These are phyloP conservation scores for Acanthamoeba divionensis DNA, from an alignment of 208 protist genomes.

Conservation along the genomic window DNA sequence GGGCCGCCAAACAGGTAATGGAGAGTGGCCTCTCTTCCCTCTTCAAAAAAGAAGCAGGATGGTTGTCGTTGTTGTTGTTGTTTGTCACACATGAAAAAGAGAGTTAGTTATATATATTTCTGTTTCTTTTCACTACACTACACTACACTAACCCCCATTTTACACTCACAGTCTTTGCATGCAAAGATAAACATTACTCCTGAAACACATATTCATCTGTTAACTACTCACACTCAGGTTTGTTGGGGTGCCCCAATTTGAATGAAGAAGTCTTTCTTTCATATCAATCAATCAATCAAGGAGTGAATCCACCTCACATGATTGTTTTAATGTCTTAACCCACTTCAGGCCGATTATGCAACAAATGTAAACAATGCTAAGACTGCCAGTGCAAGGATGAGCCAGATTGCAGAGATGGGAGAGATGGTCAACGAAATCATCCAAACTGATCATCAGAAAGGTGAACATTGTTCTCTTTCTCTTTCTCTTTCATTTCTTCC, in stretches of 20 bases:
- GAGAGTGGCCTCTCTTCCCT: too few relatives aligned
- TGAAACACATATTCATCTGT: background rate
- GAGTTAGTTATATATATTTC: background rate
- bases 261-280: too few relatives aligned
- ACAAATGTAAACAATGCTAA: background rate
- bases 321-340: too few relatives aligned
- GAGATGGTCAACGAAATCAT: background rate
- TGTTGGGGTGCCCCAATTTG: too few relatives aligned
- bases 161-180: background rate
- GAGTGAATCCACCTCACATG: too few relatives aligned
- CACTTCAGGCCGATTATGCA: constrained; percentile 27
- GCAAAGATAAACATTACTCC: constrained; percentile 30
- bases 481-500: too few relatives aligned
- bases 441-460: background rate
- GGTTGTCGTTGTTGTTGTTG: background rate
- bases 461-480: too few relatives aligned
- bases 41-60: too few relatives aligned
- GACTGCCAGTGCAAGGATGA: constrained; percentile 20
- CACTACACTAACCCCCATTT: background rate
- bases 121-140: background rate
- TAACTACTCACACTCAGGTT: constrained; percentile 29
- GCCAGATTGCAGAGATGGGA: constrained; percentile 14
- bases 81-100: background rate
- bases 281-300: too few relatives aligned
- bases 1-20: background rate